Conservation (phyloP, 2,329 filamentous ascomycete species). For the Alternaria incomplexa region DNA sequence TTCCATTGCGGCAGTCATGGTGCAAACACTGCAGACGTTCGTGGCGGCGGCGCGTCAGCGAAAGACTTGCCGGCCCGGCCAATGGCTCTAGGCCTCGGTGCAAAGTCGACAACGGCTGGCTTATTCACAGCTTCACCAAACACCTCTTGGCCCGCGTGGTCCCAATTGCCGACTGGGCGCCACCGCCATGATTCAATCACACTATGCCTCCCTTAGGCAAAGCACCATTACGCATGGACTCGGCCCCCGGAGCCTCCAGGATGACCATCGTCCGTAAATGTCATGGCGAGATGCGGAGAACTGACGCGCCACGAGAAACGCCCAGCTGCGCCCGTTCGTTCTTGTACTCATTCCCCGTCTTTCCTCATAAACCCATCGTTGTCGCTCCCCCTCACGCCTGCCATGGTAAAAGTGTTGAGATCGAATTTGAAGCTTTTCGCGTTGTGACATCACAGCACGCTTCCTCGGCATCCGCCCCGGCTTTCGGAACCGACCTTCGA, state of each 20-base stretch:
- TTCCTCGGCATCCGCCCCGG: constrained; percentile 23
- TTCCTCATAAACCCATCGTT: constrained; percentile 4
- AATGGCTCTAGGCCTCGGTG: not conserved
- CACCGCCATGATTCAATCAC: constrained; percentile 16
- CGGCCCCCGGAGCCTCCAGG: constrained; percentile 18
- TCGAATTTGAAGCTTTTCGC: constrained; percentile 16
- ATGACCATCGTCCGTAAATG: constrained; percentile 21
- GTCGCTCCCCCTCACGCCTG: constrained; percentile 11
- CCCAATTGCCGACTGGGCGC: constrained; percentile 15
- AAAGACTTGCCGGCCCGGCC: not conserved
- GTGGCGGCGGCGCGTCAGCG: not conserved
- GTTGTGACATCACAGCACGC: constrained; percentile 30
- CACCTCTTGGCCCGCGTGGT: constrained; percentile 3
- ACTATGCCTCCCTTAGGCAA: constrained; percentile 21
- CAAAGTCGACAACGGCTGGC: constrained; percentile 11
- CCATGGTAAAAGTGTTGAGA: constrained; percentile 27
- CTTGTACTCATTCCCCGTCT: constrained; percentile 2
- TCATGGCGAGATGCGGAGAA: constrained; percentile 40
- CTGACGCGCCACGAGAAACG: constrained; percentile 12
- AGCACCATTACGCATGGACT: constrained; percentile 20
- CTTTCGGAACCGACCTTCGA: constrained; percentile 11
- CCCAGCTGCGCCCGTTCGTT: constrained; percentile 9
- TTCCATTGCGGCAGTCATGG: not conserved
- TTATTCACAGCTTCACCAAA: not conserved
- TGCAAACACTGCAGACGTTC: not conserved